Conservation (phyloP, 306 rosid genomes). For the Pachyrhizus erosus region DNA sequence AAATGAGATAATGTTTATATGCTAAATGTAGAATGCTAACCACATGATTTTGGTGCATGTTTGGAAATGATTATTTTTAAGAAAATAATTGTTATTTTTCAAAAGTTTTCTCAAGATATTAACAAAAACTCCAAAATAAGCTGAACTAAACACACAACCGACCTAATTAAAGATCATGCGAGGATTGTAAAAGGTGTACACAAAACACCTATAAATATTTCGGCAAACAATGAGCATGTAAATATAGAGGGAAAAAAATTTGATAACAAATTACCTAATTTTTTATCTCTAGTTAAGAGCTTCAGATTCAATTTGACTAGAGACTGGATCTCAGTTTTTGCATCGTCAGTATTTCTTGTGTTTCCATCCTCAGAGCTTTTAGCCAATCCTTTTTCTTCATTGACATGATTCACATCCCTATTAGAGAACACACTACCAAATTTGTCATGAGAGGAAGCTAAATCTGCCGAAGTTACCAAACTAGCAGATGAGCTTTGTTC, state of each 20-base stretch:
- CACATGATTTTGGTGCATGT: constrained; percentile 4
- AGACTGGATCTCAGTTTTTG: constrained; percentile 71
- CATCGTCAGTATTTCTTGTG: constrained; percentile 44
- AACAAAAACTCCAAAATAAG: not conserved
- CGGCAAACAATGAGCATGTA: not conserved
- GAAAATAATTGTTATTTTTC: not conserved
- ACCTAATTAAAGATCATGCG: not conserved
- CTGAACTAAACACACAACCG: not conserved
- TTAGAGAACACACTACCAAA: constrained; percentile 36
- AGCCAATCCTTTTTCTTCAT: constrained; percentile 31
- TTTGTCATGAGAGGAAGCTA: constrained; percentile 37
- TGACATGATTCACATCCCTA: constrained; percentile 31
- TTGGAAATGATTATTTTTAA: not conserved
- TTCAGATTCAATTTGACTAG: constrained; percentile 83
- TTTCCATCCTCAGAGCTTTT: constrained; percentile 35
- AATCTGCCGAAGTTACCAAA: constrained; percentile 38
- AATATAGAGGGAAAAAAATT: not conserved
- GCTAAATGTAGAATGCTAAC: not conserved
- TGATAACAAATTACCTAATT: constrained; percentile 56
- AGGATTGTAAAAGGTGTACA: not conserved
- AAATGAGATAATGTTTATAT: not conserved
- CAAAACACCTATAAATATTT: not conserved
- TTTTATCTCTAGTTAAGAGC: constrained; percentile 59
- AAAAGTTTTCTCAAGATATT: not conserved
- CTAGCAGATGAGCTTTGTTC: constrained; percentile 45